Percentiles rank a stretch among this genome's conserved stretches.
phyloP scores from a whole-genome alignment of 768 basidiomycete species.

The Suillus spraguei region DNA sequence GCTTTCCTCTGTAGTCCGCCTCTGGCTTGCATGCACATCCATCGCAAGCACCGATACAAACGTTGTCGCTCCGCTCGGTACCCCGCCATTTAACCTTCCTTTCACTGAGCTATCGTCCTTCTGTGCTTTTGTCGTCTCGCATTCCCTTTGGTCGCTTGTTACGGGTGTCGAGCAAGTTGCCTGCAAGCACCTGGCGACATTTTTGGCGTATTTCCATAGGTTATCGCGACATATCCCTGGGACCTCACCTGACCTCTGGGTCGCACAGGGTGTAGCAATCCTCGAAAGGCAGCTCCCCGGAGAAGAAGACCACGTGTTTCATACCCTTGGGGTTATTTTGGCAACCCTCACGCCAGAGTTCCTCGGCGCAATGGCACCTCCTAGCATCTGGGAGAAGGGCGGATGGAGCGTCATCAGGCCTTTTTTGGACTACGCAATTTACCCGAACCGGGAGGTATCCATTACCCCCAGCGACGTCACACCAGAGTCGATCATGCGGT shows the following conservation, averaged over 20 bases:
- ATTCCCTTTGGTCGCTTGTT: conserved; percentile 50
- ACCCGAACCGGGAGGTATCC: conserved; percentile 40
- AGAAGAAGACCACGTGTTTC: conserved; percentile 63
- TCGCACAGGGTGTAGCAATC: conserved; percentile 64
- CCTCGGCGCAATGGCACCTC: conserved; percentile 31
- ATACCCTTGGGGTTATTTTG: conserved; percentile 35
- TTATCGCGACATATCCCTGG: conserved; percentile 61
- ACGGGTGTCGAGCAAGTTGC: conserved; percentile 12
- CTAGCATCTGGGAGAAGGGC: conserved; percentile 50
- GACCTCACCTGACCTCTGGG: conserved; percentile 61
- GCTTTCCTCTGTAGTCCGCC: conserved; percentile 53
- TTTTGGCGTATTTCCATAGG: conserved; percentile 56
- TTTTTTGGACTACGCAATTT: conserved; percentile 55
- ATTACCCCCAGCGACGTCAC: conserved; percentile 56
- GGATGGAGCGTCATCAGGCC: conserved; percentile 49
- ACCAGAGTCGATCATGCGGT: conserved; percentile 55
- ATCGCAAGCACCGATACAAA: conserved; percentile 38
- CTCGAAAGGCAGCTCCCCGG: conserved; percentile 64
- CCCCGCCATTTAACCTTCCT: conserved; percentile 66
- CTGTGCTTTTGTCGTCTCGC: conserved; percentile 50
- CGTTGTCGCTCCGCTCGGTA: conserved; percentile 37
- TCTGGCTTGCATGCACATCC: conserved; percentile 68
- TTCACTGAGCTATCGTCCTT: conserved; percentile 56
- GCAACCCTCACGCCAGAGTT: conserved; percentile 22
- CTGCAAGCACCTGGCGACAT: conserved; percentile 52